These are phyloP conservation scores for Yamadazyma philogaea DNA, from an alignment of 805 yeast genomes.

Conservation along the genomic window DNA sequence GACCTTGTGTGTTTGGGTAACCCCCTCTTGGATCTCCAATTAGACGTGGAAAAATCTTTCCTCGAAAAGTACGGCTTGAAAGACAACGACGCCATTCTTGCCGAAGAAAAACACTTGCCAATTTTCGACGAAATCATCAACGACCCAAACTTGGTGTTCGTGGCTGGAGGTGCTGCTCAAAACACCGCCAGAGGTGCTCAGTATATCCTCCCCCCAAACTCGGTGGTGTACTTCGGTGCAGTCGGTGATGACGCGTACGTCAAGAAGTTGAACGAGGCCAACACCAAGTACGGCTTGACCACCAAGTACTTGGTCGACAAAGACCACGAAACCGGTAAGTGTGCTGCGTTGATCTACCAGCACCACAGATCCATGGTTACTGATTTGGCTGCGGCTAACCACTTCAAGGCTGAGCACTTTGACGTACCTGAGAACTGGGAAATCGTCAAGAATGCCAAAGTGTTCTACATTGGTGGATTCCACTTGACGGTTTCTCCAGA, in stretches of 20 bases:
- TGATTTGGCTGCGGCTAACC: slow-evolving; percentile 97
- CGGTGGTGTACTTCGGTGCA: slow-evolving; percentile 92
- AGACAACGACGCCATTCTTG: slow-evolving; percentile 90
- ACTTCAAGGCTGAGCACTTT: slow-evolving; percentile 85
- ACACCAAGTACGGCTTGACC: slow-evolving; percentile 80
- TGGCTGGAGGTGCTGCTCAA: slow-evolving; percentile 99
- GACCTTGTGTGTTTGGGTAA: slow-evolving; percentile 85
- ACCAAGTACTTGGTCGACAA: slow-evolving; percentile 81
- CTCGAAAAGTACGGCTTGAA: slow-evolving; percentile 79
- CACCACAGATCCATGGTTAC: slow-evolving; percentile 90
- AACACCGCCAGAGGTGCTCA: slow-evolving; percentile 99
- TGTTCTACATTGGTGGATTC: slow-evolving; percentile 97
- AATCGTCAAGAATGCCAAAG: slow-evolving; percentile 73
- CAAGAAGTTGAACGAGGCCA: slow-evolving; percentile 77
- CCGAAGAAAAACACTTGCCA: slow-evolving; percentile 79
- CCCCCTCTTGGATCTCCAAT: slow-evolving; percentile 87
- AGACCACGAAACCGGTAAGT: slow-evolving; percentile 85
- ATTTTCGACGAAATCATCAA: slow-evolving; percentile 77
- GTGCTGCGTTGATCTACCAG: slow-evolving; percentile 93
- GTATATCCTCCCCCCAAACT: slow-evolving; percentile 72
- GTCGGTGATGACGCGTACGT: slow-evolving; percentile 92
- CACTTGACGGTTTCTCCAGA: slow-evolving; percentile 97
- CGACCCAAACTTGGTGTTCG: slow-evolving; percentile 56
- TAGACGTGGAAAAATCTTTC: slow-evolving; percentile 63
- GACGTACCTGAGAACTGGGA: slow-evolving; percentile 88